Evolutionary conservation across 768 basidiomycete genomes (phyloP).

Genomic region (Pisolithus sp.): DNA sequence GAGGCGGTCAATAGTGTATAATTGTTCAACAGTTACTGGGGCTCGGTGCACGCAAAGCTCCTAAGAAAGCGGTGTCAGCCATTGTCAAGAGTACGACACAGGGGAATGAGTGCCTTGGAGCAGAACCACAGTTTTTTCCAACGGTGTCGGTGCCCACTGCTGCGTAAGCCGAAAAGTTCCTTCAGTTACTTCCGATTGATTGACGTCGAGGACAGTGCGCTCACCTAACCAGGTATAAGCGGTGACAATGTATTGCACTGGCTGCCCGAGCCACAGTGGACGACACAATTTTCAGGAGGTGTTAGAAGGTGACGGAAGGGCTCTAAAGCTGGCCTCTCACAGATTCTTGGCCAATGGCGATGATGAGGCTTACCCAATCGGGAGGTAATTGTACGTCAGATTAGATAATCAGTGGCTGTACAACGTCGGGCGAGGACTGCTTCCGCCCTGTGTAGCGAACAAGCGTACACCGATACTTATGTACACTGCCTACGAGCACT

Average conservation of each 20-base stretch:
- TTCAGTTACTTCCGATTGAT: not conserved
- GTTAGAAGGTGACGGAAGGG: constrained; percentile 14
- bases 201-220: not conserved
- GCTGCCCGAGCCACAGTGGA: constrained; percentile 13
- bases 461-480: no score
- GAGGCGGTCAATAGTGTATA: not conserved
- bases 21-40: not conserved
- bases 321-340: constrained; percentile 9
- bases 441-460: no score
- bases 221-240: constrained; percentile 2
- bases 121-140: not conserved
- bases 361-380: not conserved
- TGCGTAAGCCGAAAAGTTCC: not conserved
- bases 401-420: no score
- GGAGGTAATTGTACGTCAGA: no score
- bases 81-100: constrained; percentile 1
- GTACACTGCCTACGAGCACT: no score
- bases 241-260: constrained; percentile 4
- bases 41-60: constrained; percentile 1
- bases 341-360: not conserved
- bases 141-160: not conserved
- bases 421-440: no score
- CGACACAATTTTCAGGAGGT: not conserved
- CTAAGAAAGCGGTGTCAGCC: constrained; percentile 5
- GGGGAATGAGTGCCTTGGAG: not conserved